phyloP scores from a whole-genome alignment of 23 red algal genomes.

The Gracilaria domingensis region DNA sequence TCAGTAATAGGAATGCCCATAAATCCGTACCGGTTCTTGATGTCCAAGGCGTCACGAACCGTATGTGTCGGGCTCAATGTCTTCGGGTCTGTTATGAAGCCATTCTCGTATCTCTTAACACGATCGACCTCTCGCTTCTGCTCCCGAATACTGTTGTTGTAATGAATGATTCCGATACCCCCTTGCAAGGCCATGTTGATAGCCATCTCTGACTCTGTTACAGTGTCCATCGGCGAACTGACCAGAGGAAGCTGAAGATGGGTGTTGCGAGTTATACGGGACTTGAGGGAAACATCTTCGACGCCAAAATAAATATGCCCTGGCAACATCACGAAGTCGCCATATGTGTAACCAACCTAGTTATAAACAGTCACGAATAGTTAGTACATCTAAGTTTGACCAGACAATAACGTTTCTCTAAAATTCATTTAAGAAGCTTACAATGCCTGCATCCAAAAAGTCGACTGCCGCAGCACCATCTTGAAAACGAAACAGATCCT shows the following conservation, averaged over 20 bases:
- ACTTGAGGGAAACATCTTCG: constrained; percentile 80
- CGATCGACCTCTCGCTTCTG: constrained; percentile 96
- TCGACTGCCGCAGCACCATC: constrained; percentile 88
- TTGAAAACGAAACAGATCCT: constrained; percentile 83
- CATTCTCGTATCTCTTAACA: constrained; percentile 99
- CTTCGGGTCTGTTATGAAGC: constrained; percentile 99
- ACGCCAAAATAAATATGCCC: constrained; percentile 98
- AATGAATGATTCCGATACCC: constrained; percentile 97
- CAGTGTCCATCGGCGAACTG: constrained; percentile 98
- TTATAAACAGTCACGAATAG: background rate
- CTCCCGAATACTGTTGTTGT: constrained; percentile 95
- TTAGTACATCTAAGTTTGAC: background rate
- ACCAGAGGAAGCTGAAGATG: constrained; percentile 86
- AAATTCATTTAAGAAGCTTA: constrained; percentile 2
- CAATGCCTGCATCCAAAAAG: constrained; percentile 77
- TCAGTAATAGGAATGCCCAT: constrained; percentile 98
- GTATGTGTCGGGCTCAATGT: constrained; percentile 87
- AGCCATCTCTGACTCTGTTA: constrained; percentile 98
- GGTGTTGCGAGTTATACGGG: constrained; percentile 77
- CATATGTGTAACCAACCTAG: constrained; percentile 90
- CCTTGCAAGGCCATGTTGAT: constrained; percentile 99
- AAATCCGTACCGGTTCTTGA: constrained; percentile 96
- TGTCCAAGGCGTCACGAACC: constrained; percentile 90
- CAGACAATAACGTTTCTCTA: background rate
- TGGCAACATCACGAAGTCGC: constrained; percentile 96